Evolutionary conservation across 768 basidiomycete genomes (phyloP).

Genomic region (Phanerodontia chrysosporium): DNA sequence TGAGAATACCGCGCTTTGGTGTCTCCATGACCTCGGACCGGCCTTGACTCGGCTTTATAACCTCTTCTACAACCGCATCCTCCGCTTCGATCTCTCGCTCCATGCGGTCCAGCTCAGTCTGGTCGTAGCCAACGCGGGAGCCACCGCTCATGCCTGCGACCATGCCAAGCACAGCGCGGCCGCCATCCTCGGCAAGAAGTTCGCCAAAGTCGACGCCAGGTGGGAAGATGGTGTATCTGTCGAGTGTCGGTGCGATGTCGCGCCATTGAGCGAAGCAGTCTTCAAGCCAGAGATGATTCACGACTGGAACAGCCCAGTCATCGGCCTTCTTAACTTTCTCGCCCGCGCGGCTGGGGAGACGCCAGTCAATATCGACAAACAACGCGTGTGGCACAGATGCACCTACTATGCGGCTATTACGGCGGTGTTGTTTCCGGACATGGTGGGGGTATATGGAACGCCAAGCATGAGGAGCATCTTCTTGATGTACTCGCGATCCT

Average conservation of each 20-base stretch:
- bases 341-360: conserved; percentile 22
- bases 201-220: conserved; percentile 60
- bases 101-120: conserved; percentile 28
- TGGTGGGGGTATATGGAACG: conserved; percentile 75
- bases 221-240: conserved; percentile 70
- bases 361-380: too few relatives aligned
- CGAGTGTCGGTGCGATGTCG: conserved; percentile 54
- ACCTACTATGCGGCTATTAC: conserved; percentile 83
- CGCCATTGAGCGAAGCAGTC: conserved; percentile 85
- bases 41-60: background rate
- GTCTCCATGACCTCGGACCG: background rate
- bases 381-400: too few relatives aligned
- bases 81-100: conserved; percentile 24
- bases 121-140: conserved; percentile 21
- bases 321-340: conserved; percentile 69
- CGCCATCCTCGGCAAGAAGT: conserved; percentile 30
- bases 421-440: conserved; percentile 73
- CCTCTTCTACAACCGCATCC: conserved; percentile 2
- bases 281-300: conserved; percentile 91
- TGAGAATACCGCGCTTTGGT: conserved; percentile 3
- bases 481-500: conserved; percentile 84
- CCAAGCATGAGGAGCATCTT: conserved; percentile 74
- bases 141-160: background rate
- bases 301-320: conserved; percentile 79
- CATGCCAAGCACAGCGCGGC: conserved; percentile 11